Conservation (phyloP, 2,329 filamentous ascomycete genomes). For the Penicillium sp. region DNA sequence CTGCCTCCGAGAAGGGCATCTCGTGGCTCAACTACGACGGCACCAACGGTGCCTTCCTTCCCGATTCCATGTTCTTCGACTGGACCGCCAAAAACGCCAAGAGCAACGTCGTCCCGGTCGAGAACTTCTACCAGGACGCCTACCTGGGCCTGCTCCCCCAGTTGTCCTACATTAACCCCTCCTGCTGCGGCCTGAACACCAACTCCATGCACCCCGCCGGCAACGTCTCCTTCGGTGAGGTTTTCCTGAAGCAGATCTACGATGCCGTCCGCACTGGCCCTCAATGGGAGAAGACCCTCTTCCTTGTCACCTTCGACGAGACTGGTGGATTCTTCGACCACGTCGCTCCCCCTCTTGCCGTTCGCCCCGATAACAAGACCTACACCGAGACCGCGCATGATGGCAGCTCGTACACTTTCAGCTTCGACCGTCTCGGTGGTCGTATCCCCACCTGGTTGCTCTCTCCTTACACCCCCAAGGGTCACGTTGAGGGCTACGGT, state of each 20-base stretch:
- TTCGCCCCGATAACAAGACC: conserved; percentile 36
- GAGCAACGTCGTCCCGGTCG: conserved; percentile 28
- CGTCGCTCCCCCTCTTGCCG: conserved; percentile 34
- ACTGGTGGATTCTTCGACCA: conserved; percentile 42
- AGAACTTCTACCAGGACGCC: conserved; percentile 37
- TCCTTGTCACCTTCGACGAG: conserved; percentile 40
- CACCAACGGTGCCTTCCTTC: conserved; percentile 31
- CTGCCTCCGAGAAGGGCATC: conserved; percentile 28
- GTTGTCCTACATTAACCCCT: conserved; percentile 38
- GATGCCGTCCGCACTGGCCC: conserved; percentile 37
- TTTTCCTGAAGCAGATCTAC: conserved; percentile 40
- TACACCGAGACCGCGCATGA: conserved; percentile 36
- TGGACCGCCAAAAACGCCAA: conserved; percentile 30
- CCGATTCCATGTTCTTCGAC: conserved; percentile 33
- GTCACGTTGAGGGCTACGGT: conserved; percentile 31
- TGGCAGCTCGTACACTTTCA: conserved; percentile 29
- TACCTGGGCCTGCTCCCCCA: conserved; percentile 32
- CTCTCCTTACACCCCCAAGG: conserved; percentile 29
- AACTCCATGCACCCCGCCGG: conserved; percentile 32
- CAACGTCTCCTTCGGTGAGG: conserved; percentile 38
- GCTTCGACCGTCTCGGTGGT: conserved; percentile 30
- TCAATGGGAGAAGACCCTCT: conserved; percentile 39
- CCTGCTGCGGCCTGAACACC: conserved; percentile 37
- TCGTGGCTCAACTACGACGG: conserved; percentile 36
- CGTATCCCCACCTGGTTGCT: conserved; percentile 35